Evolutionary conservation across 1,139 yeast genomes (phyloP).

Genomic region (Pichia sp.): DNA sequence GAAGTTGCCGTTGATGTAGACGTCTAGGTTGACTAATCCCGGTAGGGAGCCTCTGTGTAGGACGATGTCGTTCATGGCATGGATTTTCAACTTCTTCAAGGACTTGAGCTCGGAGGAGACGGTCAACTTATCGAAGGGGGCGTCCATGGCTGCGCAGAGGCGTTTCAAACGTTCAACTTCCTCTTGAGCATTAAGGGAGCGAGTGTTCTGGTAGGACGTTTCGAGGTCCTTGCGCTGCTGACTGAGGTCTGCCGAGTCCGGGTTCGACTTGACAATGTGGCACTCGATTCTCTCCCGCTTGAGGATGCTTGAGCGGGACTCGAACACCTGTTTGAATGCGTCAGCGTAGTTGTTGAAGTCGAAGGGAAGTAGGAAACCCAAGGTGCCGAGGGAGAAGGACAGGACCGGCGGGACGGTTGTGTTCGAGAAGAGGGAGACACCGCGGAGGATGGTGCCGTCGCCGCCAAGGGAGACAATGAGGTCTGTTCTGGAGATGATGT

Average conservation of each 20-base stretch:
- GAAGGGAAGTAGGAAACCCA: constrained; percentile 87
- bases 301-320: constrained; percentile 63
- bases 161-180: constrained; percentile 19
- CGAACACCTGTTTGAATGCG: constrained; percentile 65
- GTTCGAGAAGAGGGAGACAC: constrained; percentile 57
- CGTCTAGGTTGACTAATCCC: constrained; percentile 76
- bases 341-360: constrained; percentile 57
- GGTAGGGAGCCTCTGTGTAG: constrained; percentile 88
- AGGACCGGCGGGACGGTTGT: constrained; percentile 80
- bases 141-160: constrained; percentile 18
- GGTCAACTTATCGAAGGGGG: constrained; percentile 15
- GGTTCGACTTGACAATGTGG: constrained; percentile 48
- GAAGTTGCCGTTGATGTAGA: constrained; percentile 73
- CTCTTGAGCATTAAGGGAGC: constrained; percentile 2
- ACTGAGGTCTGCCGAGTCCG: constrained; percentile 6
- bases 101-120: constrained; percentile 19
- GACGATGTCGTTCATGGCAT: constrained; percentile 90
- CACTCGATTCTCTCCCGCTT: constrained; percentile 78
- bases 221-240: constrained; percentile 14
- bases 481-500: constrained; percentile 59
- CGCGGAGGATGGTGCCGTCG: constrained; percentile 78
- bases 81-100: constrained; percentile 35
- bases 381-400: constrained; percentile 84
- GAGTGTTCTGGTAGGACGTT: constrained; percentile 8
- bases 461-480: constrained; percentile 86